Percentiles rank a stretch among this genome's conserved stretches.
Evolutionary conservation across 441 rosid species (phyloP).

Genomic region (Raphanus hybrid): DNA sequence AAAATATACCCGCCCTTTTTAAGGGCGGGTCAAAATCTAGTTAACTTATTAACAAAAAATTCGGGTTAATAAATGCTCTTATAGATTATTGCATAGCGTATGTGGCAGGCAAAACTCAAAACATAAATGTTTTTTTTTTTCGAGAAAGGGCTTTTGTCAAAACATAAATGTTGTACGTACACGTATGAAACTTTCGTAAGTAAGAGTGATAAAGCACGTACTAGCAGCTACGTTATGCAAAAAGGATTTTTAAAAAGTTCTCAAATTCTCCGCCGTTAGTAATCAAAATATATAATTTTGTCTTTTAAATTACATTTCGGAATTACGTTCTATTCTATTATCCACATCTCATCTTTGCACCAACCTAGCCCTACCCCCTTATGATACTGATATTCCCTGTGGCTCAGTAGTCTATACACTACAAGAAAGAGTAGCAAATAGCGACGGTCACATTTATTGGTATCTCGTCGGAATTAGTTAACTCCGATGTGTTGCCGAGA

Average conservation of each 20-base stretch:
- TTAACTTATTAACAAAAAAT: too few relatives aligned
- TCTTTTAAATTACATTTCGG: not conserved
- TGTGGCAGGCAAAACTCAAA: constrained; percentile 7
- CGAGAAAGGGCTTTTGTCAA: too few relatives aligned
- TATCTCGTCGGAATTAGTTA: too few relatives aligned
- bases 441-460: too few relatives aligned
- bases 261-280: not conserved
- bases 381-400: constrained; percentile 12
- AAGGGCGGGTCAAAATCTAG: too few relatives aligned
- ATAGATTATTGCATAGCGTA: not conserved
- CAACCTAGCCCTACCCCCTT: constrained; percentile 16
- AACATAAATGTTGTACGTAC: not conserved
- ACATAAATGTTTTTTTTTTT: constrained; percentile 2
- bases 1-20: too few relatives aligned
- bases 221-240: not conserved
- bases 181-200: constrained; percentile 12
- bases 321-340: constrained; percentile 1
- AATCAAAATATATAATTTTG: not conserved
- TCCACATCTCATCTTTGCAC: constrained; percentile 22
- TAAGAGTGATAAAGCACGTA: not conserved
- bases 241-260: too few relatives aligned
- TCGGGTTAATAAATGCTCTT: not conserved
- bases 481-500: too few relatives aligned
- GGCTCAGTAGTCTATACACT: constrained; percentile 15
- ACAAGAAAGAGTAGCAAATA: too few relatives aligned